Evolutionary conservation across 805 yeast species (phyloP), one percentile per base, ranked within the genome.

Genomic region (Lipomyces spencermartinsiae): DNA sequence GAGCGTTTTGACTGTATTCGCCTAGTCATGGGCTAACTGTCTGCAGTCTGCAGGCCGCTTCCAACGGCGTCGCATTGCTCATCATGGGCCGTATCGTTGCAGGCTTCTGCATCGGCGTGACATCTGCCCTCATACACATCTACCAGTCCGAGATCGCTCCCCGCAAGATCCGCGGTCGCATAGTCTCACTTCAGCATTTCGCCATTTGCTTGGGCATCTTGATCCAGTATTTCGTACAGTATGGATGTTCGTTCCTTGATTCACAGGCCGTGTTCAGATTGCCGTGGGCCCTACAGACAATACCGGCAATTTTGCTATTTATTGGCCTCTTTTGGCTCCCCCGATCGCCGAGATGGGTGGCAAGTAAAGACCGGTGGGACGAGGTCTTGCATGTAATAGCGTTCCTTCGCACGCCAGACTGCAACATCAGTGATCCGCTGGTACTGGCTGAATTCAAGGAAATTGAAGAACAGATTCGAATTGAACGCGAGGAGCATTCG

Each of bases 311-410:
- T 1, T 79, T 89, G 4, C 80, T 92, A 33, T 86, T 87, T 31
- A 72, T 85, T 2, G 97, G 97, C 3, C 89, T 96, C 0, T 86
- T 88, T 64, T 82, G 89, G 67, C 86, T 93, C 49, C 93, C 91
- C 5, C 97, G 93, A 74, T 87, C 93, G 60, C 98, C 98, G 6
- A 83, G 97, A 72, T 93, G 97, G 97, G 81, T 93, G 61, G 79
- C 93, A 51, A 93, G 90, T 76, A 89, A 89, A 68, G 97, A 92
- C 76, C 76, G 73, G 57, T 46, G 51, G 51, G 51, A 46, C 51
- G 51, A 46, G 92, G 89, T 76, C 83, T 86, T 14, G 97, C 93
- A 78, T 97, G 97, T 0, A 83, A 92, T 78, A 83, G 89, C 29
- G 97, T 91, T 16, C 86, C 93, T 77, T 91, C 93, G 5, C 92